These are phyloP conservation scores for Penicillium sp. DNA, from an alignment of 2,329 filamentous ascomycete genomes.

Conservation along the genomic window DNA sequence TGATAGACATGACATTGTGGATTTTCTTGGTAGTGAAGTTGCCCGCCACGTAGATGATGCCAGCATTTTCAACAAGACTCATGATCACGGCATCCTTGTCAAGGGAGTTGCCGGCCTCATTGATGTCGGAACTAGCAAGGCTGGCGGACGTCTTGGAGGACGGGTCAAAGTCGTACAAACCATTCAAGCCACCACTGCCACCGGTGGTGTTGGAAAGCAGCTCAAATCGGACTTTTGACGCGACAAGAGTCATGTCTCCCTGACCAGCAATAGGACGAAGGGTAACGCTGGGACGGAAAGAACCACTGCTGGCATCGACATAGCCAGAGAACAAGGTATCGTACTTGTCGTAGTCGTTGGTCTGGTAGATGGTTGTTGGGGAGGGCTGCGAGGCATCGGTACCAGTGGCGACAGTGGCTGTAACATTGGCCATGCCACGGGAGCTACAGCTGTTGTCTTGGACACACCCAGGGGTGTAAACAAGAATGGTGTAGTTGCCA, in stretches of 20 bases:
- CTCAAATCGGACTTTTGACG: constrained; percentile 82
- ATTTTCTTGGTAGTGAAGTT: constrained; percentile 76
- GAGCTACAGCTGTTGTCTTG: constrained; percentile 77
- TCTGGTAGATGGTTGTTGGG: constrained; percentile 76
- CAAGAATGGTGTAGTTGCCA: constrained; percentile 86
- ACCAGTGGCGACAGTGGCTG: constrained; percentile 67
- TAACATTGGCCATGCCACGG: constrained; percentile 83
- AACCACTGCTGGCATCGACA: constrained; percentile 74
- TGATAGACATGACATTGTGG: constrained; percentile 78
- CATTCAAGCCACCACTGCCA: constrained; percentile 79
- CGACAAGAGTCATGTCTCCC: constrained; percentile 77
- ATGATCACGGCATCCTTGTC: constrained; percentile 70
- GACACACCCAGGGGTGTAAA: constrained; percentile 91
- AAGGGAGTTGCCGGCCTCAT: constrained; percentile 75
- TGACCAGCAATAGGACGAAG: constrained; percentile 70
- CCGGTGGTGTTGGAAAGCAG: constrained; percentile 60
- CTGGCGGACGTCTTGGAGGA: constrained; percentile 62
- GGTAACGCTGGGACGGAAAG: constrained; percentile 81
- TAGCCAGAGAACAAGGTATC: constrained; percentile 88
- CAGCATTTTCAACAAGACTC: constrained; percentile 68
- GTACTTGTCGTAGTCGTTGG: constrained; percentile 96
- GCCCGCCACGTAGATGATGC: constrained; percentile 77
- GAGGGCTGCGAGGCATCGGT: constrained; percentile 56
- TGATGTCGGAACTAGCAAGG: constrained; percentile 74
- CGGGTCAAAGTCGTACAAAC: constrained; percentile 87